Base-by-base conservation (phyloP, 306 rosid species). In the Sindora glabra region DNA sequence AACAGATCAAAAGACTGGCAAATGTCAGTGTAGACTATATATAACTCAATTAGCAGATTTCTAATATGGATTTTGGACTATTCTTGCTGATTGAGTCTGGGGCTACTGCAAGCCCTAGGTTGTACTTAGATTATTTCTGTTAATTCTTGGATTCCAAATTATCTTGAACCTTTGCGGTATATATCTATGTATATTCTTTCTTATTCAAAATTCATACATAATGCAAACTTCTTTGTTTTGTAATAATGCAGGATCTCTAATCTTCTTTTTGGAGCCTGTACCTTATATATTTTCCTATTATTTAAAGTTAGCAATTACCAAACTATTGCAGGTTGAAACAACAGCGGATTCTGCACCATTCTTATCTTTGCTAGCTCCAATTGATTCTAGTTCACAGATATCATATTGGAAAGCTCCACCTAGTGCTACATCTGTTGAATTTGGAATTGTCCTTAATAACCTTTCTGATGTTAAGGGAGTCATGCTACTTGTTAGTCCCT, bases 321-420 rank as follows among this genome's bases (percentile, higher is more conserved):
- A 68, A 70, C 45, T 49, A 76, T 49, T 78, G 63, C 75, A 94
- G 99, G 89, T 89, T 68, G 99, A 94, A 71, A 80, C 94, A 34
- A 85, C 94, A 2, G 37, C 73, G 56, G 83, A 82, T 74, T 89
- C 95, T 19, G 87, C 90, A 66, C 97, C 99, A 42, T 78, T 58
- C 73, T 70, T 94, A 84, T 89, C 99, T 5, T 73, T 94, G 75
- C 95, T 94, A 50, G 73, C 89, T 37, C 99, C 99, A 45, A 74
- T 89, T 61, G 78, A 73, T 78, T 79, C 71, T 73, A 83, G 87
- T 59, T 71, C 75, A 36, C 69, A 6, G 25, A 41, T 70, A 60
- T 85, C 96, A 70, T 89, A 71, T 80, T 94, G 99, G 99, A 89
- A 89, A 79, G 97, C 99, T 68, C 94, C 99, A 69, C 58, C 97